Percentiles rank a stretch among this genome's conserved stretches.
phyloP scores from a whole-genome alignment of 2,329 filamentous ascomycete genomes.

The Podosphaera xanthii region DNA sequence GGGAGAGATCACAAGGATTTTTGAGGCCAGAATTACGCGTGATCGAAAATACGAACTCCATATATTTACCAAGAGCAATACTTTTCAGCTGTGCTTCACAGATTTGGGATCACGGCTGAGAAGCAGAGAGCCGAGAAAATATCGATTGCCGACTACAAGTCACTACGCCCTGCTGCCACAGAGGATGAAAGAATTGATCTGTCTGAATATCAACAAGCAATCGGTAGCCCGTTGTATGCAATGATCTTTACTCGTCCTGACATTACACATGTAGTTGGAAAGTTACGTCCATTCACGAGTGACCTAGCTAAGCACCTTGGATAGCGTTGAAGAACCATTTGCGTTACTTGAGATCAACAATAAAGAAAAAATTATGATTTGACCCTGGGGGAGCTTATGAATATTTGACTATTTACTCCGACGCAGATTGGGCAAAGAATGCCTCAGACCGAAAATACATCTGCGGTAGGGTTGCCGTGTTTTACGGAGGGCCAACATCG shows the following conservation, averaged over 20 bases:
- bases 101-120: too few species aligned
- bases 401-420: too few species aligned
- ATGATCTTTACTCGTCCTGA: background rate
- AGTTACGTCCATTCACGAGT: background rate
- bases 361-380: background rate
- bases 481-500: background rate
- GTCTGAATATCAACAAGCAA: background rate
- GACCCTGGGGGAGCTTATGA: background rate
- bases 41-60: background rate
- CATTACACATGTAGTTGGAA: background rate
- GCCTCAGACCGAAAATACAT: background rate
- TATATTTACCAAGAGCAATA: background rate
- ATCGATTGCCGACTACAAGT: background rate
- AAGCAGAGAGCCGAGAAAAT: background rate
- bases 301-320: background rate
- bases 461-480: background rate
- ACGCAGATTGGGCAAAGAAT: too few species aligned
- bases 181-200: background rate
- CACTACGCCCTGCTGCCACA: background rate
- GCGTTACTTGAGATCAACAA: background rate
- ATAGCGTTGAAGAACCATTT: background rate
- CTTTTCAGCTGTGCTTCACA: background rate
- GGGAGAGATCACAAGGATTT: conserved; percentile 1
- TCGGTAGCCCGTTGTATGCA: background rate
- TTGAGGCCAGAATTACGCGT: background rate